Base-by-base conservation (phyloP, 2,329 filamentous ascomycete species). In the Coniella vitis region DNA sequence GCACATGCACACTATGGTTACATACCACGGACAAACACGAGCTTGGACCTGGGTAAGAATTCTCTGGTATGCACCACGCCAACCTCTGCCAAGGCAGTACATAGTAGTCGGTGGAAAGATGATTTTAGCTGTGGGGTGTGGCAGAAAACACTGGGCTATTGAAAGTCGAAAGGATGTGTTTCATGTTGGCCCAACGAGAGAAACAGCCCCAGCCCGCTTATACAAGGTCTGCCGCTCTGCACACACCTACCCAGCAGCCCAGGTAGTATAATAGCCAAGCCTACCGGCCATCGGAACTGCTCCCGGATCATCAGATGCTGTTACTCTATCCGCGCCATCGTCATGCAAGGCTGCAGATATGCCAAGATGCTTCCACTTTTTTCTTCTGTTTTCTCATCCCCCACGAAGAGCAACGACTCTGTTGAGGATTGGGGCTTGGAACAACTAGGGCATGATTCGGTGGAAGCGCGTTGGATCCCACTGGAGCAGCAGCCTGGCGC, bases 81-180 rank as follows among this genome's bases (percentile, higher is more conserved):
- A 10, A 29, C 10, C 25, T 29, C 25, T 29, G 25, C 25, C 25
- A 29, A 29, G 25, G 25, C 25, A 29, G 25, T 29, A 29, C 25
- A n/a, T n/a, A n/a, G n/a, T n/a, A n/a, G n/a, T n/a, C n/a, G n/a
- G n/a, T n/a, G 5, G 25, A 10, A 29, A 29, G 5, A 29, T 29
- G 25, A 29, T 29, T 5, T 29, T 29, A 10, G 25, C 10, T 29
- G 35, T n/a, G n/a, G 8, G 17, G 36, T 19, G n/a, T 12, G 22
- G 31, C 19, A 35, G 17, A 44, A 19, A 44, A 20, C 3, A 32
- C n/a, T 21, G 21, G 22, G 31, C 25, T 14, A 34, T 34, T 34
- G 21, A 29, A 29, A 22, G 40, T 42, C 36, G 16, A 35, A 8
- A 42, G 38, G 38, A 38, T 45, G 38, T 47, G 48, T 50, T 47